phyloP scores from a whole-genome alignment of 2,329 filamentous ascomycete species.

The Nemania sp. region DNA sequence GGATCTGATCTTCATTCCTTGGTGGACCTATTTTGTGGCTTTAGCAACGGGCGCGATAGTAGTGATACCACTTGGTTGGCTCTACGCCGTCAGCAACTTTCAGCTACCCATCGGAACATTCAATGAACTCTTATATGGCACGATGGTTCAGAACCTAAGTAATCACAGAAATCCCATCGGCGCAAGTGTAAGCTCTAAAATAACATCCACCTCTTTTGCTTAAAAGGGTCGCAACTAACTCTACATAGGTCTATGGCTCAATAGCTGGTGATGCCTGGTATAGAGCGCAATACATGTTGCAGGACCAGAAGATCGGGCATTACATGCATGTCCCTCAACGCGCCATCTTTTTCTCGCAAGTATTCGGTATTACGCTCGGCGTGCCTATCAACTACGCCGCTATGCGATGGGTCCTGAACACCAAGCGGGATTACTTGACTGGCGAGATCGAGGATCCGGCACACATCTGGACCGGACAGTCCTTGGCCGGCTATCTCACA shows the following conservation, averaged over 20 bases:
- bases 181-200: slow-evolving; percentile 45
- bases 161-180: slow-evolving; percentile 60
- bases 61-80: slow-evolving; percentile 60
- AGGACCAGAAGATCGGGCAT: slow-evolving; percentile 67
- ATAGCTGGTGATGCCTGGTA: slow-evolving; percentile 67
- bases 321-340: slow-evolving; percentile 65
- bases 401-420: slow-evolving; percentile 61
- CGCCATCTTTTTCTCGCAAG: slow-evolving; percentile 62
- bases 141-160: slow-evolving; percentile 57
- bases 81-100: slow-evolving; percentile 62
- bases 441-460: slow-evolving; percentile 56
- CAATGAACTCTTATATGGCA: slow-evolving; percentile 63
- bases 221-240: slow-evolving; percentile 4
- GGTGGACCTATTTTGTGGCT: slow-evolving; percentile 63
- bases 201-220: not conserved
- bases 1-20: slow-evolving; percentile 59
- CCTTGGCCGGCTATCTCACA: slow-evolving; percentile 54
- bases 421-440: slow-evolving; percentile 58
- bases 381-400: slow-evolving; percentile 65
- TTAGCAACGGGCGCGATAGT: slow-evolving; percentile 57
- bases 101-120: slow-evolving; percentile 58
- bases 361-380: slow-evolving; percentile 61
- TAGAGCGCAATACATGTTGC: slow-evolving; percentile 58
- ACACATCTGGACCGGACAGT: slow-evolving; percentile 64
- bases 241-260: slow-evolving; percentile 51